phyloP scores from a whole-genome alignment of 768 basidiomycete species.

The Suillus variegatus region DNA sequence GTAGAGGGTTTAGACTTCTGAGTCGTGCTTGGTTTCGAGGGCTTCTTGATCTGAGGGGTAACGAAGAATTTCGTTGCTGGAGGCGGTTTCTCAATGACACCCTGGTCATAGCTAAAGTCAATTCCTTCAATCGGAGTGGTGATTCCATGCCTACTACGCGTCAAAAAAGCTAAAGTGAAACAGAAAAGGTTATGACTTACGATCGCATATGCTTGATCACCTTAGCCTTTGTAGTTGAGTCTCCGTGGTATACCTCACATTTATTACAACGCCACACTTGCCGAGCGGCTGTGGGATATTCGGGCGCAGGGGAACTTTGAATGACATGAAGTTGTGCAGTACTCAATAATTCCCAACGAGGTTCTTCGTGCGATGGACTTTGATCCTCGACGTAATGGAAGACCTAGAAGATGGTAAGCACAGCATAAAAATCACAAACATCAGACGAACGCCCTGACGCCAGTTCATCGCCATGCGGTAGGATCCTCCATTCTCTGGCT shows the following conservation, averaged over 20 bases:
- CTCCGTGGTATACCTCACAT: not conserved
- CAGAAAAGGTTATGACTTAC: not conserved
- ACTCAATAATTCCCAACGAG: slow-evolving; percentile 2
- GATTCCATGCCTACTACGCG: not conserved
- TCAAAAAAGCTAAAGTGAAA: not conserved
- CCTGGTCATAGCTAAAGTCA: not conserved
- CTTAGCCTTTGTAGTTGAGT: not conserved
- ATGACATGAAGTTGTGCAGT: not conserved
- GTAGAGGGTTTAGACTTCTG: not conserved
- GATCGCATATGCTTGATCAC: not conserved
- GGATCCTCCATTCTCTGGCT: not conserved
- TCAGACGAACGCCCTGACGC: not conserved
- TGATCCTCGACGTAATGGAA: not conserved
- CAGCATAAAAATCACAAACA: not conserved
- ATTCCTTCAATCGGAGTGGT: not conserved
- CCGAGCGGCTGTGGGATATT: not conserved
- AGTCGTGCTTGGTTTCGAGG: not conserved
- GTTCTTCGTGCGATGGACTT: not conserved
- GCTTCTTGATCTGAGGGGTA: not conserved
- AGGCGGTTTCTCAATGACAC: not conserved
- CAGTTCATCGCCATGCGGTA: slow-evolving; percentile 1
- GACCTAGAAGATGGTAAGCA: not conserved
- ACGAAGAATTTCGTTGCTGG: not conserved
- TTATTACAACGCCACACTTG: not conserved
- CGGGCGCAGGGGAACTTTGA: not conserved